Percentiles rank a stretch among this genome's conserved stretches.
Conservation (phyloP, 257 asterid genomes). For the Fraxinus americana region DNA sequence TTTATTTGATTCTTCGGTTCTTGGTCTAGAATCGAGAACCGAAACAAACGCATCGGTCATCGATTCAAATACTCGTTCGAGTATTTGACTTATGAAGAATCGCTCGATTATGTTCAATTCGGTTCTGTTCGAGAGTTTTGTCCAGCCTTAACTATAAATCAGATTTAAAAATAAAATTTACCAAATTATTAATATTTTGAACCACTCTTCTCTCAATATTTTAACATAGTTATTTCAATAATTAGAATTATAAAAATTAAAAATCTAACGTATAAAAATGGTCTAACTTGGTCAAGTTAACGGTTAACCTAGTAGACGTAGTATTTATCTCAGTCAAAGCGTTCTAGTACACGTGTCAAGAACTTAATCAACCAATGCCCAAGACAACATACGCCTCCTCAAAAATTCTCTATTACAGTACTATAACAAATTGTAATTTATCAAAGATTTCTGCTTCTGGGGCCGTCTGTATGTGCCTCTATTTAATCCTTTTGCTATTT, state of each 20-base stretch:
- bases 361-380: slow-evolving; percentile 22
- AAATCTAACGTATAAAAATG: neutral
- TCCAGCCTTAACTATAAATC: no score
- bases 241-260: neutral
- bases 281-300: neutral
- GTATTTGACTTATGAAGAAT: no score
- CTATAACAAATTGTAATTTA: neutral
- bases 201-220: neutral
- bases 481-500: neutral
- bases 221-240: neutral
- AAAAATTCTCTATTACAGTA: neutral
- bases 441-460: slow-evolving; percentile 15
- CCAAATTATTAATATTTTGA: no score
- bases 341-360: slow-evolving; percentile 33
- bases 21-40: no score
- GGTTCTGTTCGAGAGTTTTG: no score
- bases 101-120: no score
- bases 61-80: no score
- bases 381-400: neutral
- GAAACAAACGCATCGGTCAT: no score
- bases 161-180: no score
- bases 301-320: neutral
- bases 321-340: slow-evolving; percentile 26
- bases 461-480: slow-evolving; percentile 24
- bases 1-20: no score